Evolutionary conservation across 1,284 basidiomycete species (phyloP), one percentile per base, ranked within the genome.

Genomic region (Ustilago lituana): DNA sequence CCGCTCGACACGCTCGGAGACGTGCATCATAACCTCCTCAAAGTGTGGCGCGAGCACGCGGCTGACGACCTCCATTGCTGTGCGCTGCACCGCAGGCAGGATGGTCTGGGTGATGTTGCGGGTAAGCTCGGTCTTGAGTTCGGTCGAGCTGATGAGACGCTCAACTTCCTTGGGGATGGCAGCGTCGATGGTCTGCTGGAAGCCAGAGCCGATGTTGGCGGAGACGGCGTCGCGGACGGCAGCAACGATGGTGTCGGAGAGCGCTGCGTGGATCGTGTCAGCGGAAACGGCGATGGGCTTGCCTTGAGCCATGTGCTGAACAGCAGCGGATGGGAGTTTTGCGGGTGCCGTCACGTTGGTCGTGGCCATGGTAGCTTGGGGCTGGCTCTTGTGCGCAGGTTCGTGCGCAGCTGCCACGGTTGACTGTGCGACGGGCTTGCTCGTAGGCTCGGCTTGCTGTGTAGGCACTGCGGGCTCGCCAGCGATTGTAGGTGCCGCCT

Each of bases 21-120:
- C 44, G 19, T 53, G 49, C 39, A 54, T 47, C 56, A 68, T 70
- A 1, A 73, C 56, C 9, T 63, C 63, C 45, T 73, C 66, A 40
- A 73, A 68, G 51, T 73, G 61, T 22, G 70, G 73, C 8, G 73
- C 70, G 14, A 73, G 55, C 6, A 67, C 73, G 17, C 54, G 57
- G 37, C 50, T 56, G 40, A 75, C 59, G 23, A 63, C 58, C 44
- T 75, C 73, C 44, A 70, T 62, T 9, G 63, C 73, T 3, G 68
- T 71, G 27, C 60, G 61, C 49, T 69, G 73, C 26, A 75, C 61
- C 7, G 61, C 45, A 7, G 73, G 73, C 23, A 75, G 27, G 49
- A 75, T 68, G 45, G 52, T 41, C 27, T 67, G 45, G 2, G 65
- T 48, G 26, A 75, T 71, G 53, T 49, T 61, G 39, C 53, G 45